Percentiles rank a stretch among this genome's conserved stretches.
These are phyloP conservation scores for Dicorynia guianensis DNA, from an alignment of 306 rosid genomes.

Conservation along the genomic window DNA sequence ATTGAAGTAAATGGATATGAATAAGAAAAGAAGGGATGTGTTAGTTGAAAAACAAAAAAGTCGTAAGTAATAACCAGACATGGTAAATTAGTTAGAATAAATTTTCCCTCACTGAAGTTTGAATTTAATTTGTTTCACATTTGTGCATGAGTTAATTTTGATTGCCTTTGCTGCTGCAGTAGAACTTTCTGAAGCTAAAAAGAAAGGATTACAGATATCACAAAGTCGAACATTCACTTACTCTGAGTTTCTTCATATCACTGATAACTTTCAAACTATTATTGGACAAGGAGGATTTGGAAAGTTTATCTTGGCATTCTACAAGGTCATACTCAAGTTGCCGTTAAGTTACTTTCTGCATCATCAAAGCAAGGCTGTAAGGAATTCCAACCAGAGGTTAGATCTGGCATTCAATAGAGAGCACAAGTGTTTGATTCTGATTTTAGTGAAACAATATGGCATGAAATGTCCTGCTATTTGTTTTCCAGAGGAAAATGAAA, in stretches of 20 bases:
- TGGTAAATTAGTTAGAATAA: background rate
- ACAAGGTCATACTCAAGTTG: conserved; percentile 42
- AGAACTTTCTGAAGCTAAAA: background rate
- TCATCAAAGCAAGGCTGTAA: conserved; percentile 49
- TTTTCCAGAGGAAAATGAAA: too few relatives aligned
- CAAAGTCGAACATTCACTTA: background rate
- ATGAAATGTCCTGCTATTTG: too few relatives aligned
- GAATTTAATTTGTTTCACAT: background rate
- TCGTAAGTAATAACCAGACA: background rate
- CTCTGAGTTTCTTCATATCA: conserved; percentile 22
- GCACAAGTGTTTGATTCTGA: too few relatives aligned
- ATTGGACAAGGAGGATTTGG: conserved; percentile 64
- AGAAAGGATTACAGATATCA: background rate
- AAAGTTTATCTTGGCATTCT: conserved; percentile 45
- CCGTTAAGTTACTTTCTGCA: conserved; percentile 29
- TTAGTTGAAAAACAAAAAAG: too few relatives aligned
- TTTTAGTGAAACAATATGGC: too few relatives aligned
- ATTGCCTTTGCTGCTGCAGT: background rate
- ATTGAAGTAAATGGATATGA: too few relatives aligned
- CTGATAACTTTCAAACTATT: conserved; percentile 30
- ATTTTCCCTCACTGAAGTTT: background rate
- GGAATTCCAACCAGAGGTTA: conserved; percentile 42
- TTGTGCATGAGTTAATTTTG: too few relatives aligned
- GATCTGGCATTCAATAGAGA: background rate
- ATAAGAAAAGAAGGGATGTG: too few relatives aligned